Evolutionary conservation across 2,329 filamentous ascomycete genomes (phyloP).

Genomic region (Bipolaris gigantea): DNA sequence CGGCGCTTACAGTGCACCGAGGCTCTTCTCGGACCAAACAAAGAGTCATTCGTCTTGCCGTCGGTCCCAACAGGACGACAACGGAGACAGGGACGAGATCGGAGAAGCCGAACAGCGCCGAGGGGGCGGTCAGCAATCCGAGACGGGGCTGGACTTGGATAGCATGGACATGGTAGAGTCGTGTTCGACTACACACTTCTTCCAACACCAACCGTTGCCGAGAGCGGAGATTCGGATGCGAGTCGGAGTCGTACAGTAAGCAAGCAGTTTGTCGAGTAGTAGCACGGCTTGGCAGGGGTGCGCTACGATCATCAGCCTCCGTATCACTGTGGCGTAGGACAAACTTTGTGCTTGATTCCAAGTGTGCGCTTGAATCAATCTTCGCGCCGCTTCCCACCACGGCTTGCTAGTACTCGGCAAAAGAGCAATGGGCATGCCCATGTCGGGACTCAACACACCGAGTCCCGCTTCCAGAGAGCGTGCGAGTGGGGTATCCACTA

Average conservation of each 20-base stretch:
- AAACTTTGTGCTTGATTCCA: not conserved
- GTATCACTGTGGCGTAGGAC: not conserved
- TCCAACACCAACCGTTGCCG: not conserved
- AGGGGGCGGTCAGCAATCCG: not conserved
- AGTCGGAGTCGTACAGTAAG: not conserved
- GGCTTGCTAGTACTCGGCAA: not conserved
- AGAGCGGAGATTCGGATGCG: not conserved
- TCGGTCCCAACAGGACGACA: conserved; percentile 1
- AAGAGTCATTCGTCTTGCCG: not conserved
- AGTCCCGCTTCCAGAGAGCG: conserved; percentile 10
- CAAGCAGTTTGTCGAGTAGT: not conserved
- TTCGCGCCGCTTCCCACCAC: not conserved
- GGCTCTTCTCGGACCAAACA: not conserved
- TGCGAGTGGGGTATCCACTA: conserved; percentile 6
- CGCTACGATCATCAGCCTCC: not conserved
- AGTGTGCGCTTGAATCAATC: not conserved
- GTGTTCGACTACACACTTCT: too few relatives aligned
- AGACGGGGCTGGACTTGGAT: not conserved
- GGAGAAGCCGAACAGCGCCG: conserved; percentile 9
- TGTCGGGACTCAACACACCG: conserved; percentile 1
- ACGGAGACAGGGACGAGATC: conserved; percentile 8
- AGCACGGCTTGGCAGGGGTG: conserved; percentile 4
- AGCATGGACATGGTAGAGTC: not conserved
- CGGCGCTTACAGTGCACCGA: conserved; percentile 19
- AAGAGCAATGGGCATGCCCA: not conserved